phyloP scores from a whole-genome alignment of 176 grass and related monocot species.

The Puya raimondii region DNA sequence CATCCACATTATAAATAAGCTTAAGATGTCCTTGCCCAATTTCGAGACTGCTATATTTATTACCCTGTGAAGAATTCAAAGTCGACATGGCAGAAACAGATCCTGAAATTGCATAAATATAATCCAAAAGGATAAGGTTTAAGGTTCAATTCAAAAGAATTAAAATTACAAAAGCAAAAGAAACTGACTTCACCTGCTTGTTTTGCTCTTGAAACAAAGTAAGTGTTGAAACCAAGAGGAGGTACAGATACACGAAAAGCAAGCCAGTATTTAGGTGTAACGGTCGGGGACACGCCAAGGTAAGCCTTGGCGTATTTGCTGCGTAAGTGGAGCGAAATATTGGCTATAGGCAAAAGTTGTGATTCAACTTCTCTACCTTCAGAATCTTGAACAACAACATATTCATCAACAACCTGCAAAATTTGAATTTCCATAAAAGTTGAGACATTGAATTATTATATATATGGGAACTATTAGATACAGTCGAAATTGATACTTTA shows the following conservation, averaged over 20 bases:
- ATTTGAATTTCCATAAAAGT: background rate
- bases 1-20: constrained; percentile 51
- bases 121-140: constrained; percentile 19
- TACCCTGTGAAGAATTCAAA: constrained; percentile 45
- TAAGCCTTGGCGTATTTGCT: constrained; percentile 64
- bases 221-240: constrained; percentile 85
- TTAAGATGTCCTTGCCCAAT: constrained; percentile 69
- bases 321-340: constrained; percentile 46
- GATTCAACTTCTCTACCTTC: constrained; percentile 84
- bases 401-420: constrained; percentile 65
- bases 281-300: constrained; percentile 33
- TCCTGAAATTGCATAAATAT: constrained; percentile 29
- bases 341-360: constrained; percentile 64
- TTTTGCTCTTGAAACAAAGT: constrained; percentile 56
- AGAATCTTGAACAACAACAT: constrained; percentile 67
- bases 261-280: constrained; percentile 84
- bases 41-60: constrained; percentile 35
- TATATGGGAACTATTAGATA: too few relatives aligned
- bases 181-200: constrained; percentile 45
- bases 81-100: constrained; percentile 37
- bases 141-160: constrained; percentile 1
- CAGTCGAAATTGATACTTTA: background rate
- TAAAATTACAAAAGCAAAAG: constrained; percentile 14
- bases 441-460: background rate
- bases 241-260: constrained; percentile 65